These are phyloP conservation scores for Backusella circina DNA, from an alignment of 192 early-diverging fungal species.

Conservation along the genomic window DNA sequence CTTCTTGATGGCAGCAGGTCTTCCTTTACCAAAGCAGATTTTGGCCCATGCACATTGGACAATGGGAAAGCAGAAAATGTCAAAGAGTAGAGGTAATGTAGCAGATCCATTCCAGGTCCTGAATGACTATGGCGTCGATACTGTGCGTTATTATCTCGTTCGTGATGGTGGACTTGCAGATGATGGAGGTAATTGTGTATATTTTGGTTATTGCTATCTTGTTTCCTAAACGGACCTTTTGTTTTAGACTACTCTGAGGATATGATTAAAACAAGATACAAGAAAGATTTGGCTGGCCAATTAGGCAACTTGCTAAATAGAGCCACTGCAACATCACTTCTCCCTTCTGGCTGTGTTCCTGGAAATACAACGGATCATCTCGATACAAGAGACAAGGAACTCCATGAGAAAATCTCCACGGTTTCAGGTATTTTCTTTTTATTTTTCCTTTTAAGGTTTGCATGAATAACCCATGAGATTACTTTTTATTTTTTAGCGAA, in stretches of 20 bases:
- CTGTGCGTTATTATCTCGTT: conserved; percentile 87
- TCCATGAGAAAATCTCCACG: conserved; percentile 27
- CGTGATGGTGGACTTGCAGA: conserved; percentile 85
- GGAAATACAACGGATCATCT: not conserved
- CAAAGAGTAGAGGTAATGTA: conserved; percentile 91
- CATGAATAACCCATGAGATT: conserved; percentile 3
- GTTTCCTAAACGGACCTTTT: not conserved
- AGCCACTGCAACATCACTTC: conserved; percentile 53
- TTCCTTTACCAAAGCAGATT: conserved; percentile 77
- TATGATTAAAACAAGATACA: conserved; percentile 65
- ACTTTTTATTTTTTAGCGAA: conserved; percentile 21
- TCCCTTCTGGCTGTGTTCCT: conserved; percentile 47
- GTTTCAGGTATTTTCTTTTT: conserved; percentile 24
- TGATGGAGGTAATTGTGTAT: conserved; percentile 62
- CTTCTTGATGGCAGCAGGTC: conserved; percentile 83
- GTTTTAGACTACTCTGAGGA: conserved; percentile 66
- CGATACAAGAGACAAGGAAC: conserved; percentile 24
- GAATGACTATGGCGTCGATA: conserved; percentile 75
- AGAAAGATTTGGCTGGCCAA: conserved; percentile 76
- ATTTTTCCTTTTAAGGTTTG: not conserved
- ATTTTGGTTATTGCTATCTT: not conserved
- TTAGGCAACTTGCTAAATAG: conserved; percentile 81
- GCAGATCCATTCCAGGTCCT: conserved; percentile 79
- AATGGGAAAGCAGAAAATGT: conserved; percentile 88
- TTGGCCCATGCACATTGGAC: conserved; percentile 96